A percentile compares a stretch with the other conserved stretches of the same genome.
phyloP scores from a whole-genome alignment of 2,329 filamentous ascomycete species.

The Thermothelomyces thermophilus region DNA sequence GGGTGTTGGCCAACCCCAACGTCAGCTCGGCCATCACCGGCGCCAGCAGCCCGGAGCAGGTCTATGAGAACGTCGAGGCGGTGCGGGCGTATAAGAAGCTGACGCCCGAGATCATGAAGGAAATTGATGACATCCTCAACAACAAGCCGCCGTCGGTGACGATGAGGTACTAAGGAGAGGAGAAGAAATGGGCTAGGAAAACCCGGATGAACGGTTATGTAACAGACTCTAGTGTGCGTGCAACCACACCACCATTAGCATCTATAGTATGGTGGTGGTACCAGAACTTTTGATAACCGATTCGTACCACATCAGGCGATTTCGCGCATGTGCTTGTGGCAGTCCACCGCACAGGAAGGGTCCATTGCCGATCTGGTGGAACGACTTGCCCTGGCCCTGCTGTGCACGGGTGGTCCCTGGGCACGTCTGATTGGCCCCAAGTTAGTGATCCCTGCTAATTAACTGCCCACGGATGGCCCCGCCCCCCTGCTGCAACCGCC shows the following conservation, averaged over 20 bases:
- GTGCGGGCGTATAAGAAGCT: slow-evolving; percentile 47
- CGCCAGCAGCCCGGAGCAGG: slow-evolving; percentile 51
- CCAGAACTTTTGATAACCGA: too few relatives aligned
- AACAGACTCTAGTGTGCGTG: too few relatives aligned
- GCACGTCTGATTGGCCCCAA: slow-evolving; percentile 7
- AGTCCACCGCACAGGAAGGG: slow-evolving; percentile 16
- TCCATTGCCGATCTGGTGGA: slow-evolving; percentile 18
- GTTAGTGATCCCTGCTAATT: slow-evolving; percentile 7
- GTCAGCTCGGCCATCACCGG: slow-evolving; percentile 58
- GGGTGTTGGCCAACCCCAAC: slow-evolving; percentile 56
- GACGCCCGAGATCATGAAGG: slow-evolving; percentile 51
- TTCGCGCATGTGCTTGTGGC: slow-evolving; percentile 5
- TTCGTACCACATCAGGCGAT: slow-evolving; percentile 9
- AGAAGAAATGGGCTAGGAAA: neutral
- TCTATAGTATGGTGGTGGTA: too few relatives aligned
- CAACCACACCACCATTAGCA: too few relatives aligned
- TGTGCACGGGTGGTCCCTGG: neutral
- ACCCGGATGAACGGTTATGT: neutral
- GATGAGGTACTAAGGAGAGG: slow-evolving; percentile 28
- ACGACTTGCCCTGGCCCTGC: slow-evolving; percentile 1
- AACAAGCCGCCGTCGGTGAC: slow-evolving; percentile 48
- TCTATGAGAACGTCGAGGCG: slow-evolving; percentile 53
- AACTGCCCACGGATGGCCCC: slow-evolving; percentile 1
- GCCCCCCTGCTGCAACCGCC: slow-evolving; percentile 3
- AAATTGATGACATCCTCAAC: slow-evolving; percentile 53